phyloP scores from a whole-genome alignment of 257 asterid species.

The Solanum pennellii region DNA sequence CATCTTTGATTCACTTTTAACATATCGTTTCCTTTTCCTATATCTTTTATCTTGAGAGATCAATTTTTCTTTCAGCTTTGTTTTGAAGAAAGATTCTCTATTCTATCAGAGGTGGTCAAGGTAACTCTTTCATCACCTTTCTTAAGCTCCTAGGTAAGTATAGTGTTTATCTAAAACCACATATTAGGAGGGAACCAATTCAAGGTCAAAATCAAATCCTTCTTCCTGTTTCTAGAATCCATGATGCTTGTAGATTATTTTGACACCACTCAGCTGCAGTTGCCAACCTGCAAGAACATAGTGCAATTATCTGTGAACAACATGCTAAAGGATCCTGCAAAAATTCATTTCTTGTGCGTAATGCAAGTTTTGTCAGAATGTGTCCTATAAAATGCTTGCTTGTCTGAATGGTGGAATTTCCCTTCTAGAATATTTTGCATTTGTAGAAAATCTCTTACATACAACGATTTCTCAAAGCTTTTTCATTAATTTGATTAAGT shows the following conservation, averaged over 20 bases:
- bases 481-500: not conserved
- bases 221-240: not conserved
- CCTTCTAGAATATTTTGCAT: not conserved
- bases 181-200: not conserved
- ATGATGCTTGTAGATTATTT: not conserved
- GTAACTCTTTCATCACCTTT: constrained; percentile 18
- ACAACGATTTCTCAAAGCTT: not conserved
- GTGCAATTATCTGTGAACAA: not conserved
- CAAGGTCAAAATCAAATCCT: not conserved
- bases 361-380: not conserved
- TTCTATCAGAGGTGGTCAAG: constrained; percentile 61
- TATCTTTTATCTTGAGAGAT: constrained; percentile 2
- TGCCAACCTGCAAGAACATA: not conserved
- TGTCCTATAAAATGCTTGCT: not conserved
- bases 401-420: not conserved
- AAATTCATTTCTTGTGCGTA: not conserved
- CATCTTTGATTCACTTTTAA: not conserved
- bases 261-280: not conserved
- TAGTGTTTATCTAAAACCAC: not conserved
- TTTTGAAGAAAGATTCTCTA: constrained; percentile 63
- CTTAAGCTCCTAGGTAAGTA: not conserved
- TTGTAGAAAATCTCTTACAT: not conserved
- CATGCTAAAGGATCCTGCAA: not conserved
- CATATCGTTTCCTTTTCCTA: not conserved
- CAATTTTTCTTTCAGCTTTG: constrained; percentile 47